Evolutionary conservation across 2,329 filamentous ascomycete species (phyloP), one percentile per base, ranked within the genome.

Genomic region (Calonectria ilicicola): DNA sequence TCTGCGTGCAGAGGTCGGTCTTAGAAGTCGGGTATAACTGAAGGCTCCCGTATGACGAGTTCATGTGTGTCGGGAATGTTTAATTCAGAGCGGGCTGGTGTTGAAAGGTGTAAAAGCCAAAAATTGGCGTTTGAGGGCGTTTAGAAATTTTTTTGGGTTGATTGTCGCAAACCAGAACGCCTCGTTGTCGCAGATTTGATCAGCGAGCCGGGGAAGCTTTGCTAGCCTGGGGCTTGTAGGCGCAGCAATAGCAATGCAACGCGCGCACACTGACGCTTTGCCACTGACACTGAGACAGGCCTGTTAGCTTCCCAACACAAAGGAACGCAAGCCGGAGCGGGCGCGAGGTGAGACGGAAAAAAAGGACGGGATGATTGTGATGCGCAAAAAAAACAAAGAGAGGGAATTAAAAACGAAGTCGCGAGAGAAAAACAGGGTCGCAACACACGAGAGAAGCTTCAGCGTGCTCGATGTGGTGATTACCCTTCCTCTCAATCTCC

Each of bases 171-270:
- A 65, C 56, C 69, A 73, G 77, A 78, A 76, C 77, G 77, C 77
- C 77, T 79, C 77, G 75, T 79, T 79, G 77, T 79, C 77, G 77
- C 77, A 79, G 77, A 77, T 78, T 63, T 68, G 67, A 72, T 78
- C 77, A 77, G 77, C 47, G 32, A 38, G 46, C 64, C 66, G 47
- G 69, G 69, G 64, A 66, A 44, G 53, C 42, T 70, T 67, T n/a
- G 40, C 58, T 44, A 53, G 65, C 35, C 63, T 46, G 65, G 56
- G 38, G 64, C 69, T 51, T 58, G 67, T 70, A 72, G 71, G 66
- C 47, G 71, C 47, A 73, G 66, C 67, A 70, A 67, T 62, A 67
- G 66, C 63, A 60, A 65, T 46, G 40, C 42, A 70, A 75, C 62
- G 32, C 60, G 32, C 60, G 49, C 44, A 58, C 53, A 60, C 53